Evolutionary conservation across 352 stramenopile species (phyloP), one percentile per base, ranked within the genome.

Genomic region (Phytophthora brassicae): DNA sequence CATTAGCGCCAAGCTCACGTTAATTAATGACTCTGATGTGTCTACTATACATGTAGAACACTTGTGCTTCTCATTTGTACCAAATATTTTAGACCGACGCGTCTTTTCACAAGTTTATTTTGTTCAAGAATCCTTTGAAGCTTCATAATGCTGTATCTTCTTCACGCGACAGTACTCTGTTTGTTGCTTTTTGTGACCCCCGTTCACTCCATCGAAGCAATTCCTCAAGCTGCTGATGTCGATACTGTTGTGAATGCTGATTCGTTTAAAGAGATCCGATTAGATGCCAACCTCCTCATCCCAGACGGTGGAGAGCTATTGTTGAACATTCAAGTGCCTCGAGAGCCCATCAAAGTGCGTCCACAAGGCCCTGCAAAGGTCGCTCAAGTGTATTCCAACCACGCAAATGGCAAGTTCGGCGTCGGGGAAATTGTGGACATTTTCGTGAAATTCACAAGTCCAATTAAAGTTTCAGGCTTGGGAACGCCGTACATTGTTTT

Each of bases 271-370:
- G 68, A 79, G 24, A 63, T 93, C 20, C 81, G 75, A 9, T 46
- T 93, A 23, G 76, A 90, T 20, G 81, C 84, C 9, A 90, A 91
- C 33, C 53, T 94, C 6, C 62, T 79, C 44, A 92, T 94, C 22
- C 82, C 82, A 0, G 84, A 91, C 50, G 84, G 80, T 2, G 68
- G 82, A 13, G 82, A 90, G 63, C 47, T 94, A 19, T 66, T 90
- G 0, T 56, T 94, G 0, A 73, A 56, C 19, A 84, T 94, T 29
- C 56, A 92, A 60, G 79, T 94, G 7, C 80, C 82, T 3, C 71
- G 69, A 19, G 77, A 88, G 48, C 28, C 68, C 1, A 75, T 94
- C 20, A 46, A 71, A 7, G 60, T 94, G 20, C 68, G 77, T n/a
- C 69, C 62, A 16, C 59, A 66, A 4, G 84, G 78, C 0, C 79